Conservation (phyloP, 2,329 filamentous ascomycete genomes). For the Coniella vitis region DNA sequence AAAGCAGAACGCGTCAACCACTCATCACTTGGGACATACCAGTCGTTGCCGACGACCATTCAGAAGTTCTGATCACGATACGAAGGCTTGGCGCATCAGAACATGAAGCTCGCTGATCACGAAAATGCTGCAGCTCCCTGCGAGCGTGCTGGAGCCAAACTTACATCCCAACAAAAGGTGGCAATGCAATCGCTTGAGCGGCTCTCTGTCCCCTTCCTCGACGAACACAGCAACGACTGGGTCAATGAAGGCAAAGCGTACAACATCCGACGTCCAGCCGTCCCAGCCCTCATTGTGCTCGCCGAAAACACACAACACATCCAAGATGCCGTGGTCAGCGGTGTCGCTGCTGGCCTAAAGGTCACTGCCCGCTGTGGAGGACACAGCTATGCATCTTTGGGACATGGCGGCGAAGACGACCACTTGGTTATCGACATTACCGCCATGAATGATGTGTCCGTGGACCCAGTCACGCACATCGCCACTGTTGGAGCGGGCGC, state of each 20-base stretch:
- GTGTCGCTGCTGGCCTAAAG: constrained; percentile 33
- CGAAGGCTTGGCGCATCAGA: no score
- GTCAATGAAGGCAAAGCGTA: constrained; percentile 25
- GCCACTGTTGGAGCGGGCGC: constrained; percentile 42
- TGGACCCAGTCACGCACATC: constrained; percentile 33
- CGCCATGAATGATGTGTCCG: constrained; percentile 34
- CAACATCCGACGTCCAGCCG: constrained; percentile 28
- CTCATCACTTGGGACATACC: no score
- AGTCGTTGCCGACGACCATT: no score
- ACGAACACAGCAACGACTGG: constrained; percentile 25
- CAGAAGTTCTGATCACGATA: no score
- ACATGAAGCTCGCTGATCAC: neutral
- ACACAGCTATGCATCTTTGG: constrained; percentile 44
- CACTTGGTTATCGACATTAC: constrained; percentile 41
- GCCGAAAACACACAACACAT: constrained; percentile 36
- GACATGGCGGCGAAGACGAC: constrained; percentile 41
- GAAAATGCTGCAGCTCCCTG: neutral
- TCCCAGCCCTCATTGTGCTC: constrained; percentile 37
- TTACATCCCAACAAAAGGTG: neutral
- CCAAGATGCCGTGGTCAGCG: constrained; percentile 40
- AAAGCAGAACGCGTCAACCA: no score
- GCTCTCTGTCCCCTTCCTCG: constrained; percentile 8
- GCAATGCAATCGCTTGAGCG: constrained; percentile 5
- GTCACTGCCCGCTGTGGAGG: constrained; percentile 44
- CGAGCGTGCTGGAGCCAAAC: neutral